phyloP scores from a whole-genome alignment of 148 eudicot species.

The Polygonum maritimum region DNA sequence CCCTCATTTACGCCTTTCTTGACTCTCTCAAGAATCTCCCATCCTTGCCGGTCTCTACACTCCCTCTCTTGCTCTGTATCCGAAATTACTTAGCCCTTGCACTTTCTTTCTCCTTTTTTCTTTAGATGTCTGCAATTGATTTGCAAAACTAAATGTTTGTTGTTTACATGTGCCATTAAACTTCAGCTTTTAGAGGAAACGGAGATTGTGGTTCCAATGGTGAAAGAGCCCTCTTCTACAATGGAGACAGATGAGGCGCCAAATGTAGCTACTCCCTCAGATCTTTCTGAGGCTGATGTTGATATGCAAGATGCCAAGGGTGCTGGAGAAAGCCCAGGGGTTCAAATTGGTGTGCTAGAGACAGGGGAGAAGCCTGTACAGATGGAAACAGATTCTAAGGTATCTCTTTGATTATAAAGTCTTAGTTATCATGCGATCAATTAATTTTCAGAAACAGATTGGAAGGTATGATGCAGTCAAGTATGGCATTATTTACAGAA shows the following conservation, averaged over 20 bases:
- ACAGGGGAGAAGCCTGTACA: slow-evolving; percentile 58
- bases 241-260: slow-evolving; percentile 74
- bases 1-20: no score
- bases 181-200: slow-evolving; percentile 85
- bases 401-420: slow-evolving; percentile 10
- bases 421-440: background rate
- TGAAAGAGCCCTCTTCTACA: slow-evolving; percentile 43
- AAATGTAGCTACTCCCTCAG: slow-evolving; percentile 25
- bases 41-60: no score
- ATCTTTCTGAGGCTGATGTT: slow-evolving; percentile 41
- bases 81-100: no score
- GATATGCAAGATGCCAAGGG: slow-evolving; percentile 81
- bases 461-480: background rate
- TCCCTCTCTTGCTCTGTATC: no score
- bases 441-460: slow-evolving; percentile 50
- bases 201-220: slow-evolving; percentile 67
- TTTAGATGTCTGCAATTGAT: no score
- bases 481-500: background rate
- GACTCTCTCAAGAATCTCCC: no score
- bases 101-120: no score
- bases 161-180: background rate
- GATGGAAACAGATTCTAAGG: slow-evolving; percentile 91
- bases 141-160: no score
- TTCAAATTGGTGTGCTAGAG: slow-evolving; percentile 69
- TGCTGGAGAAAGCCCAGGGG: slow-evolving; percentile 30